phyloP scores from a whole-genome alignment of 345 rosid species.

The Citrus cavaleriei region DNA sequence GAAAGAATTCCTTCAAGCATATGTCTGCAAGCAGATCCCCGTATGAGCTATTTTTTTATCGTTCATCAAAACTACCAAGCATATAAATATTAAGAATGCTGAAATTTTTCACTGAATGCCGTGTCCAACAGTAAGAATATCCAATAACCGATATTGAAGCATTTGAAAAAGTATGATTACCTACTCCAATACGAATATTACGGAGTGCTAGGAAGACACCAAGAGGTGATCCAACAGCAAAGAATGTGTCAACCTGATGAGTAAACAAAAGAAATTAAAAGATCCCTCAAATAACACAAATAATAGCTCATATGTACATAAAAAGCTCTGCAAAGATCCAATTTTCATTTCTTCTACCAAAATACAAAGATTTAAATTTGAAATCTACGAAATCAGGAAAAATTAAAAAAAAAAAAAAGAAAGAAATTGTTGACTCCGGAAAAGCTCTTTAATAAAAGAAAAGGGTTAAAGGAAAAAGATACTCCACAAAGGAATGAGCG shows the following conservation, averaged over 20 bases:
- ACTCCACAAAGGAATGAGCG: background rate
- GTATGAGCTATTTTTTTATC: background rate
- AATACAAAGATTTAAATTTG: background rate
- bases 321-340: background rate
- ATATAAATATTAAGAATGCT: background rate
- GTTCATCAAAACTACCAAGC: background rate
- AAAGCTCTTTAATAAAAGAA: background rate
- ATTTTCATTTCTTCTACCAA: background rate
- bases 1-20: background rate
- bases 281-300: background rate
- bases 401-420: too few species aligned
- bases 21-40: background rate
- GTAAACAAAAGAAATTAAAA: conserved; percentile 12
- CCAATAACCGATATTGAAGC: background rate
- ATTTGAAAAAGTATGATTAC: conserved; percentile 32
- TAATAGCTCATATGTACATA: background rate
- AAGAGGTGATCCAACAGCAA: conserved; percentile 98
- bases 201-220: conserved; percentile 97
- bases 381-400: background rate
- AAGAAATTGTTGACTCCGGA: too few species aligned
- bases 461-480: background rate
- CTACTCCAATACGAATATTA: conserved; percentile 82
- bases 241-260: conserved; percentile 90
- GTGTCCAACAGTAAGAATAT: background rate
- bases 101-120: background rate